These are phyloP conservation scores for Talaromyces ruber DNA, from an alignment of 495 filamentous ascomycete genomes.

Conservation along the genomic window DNA sequence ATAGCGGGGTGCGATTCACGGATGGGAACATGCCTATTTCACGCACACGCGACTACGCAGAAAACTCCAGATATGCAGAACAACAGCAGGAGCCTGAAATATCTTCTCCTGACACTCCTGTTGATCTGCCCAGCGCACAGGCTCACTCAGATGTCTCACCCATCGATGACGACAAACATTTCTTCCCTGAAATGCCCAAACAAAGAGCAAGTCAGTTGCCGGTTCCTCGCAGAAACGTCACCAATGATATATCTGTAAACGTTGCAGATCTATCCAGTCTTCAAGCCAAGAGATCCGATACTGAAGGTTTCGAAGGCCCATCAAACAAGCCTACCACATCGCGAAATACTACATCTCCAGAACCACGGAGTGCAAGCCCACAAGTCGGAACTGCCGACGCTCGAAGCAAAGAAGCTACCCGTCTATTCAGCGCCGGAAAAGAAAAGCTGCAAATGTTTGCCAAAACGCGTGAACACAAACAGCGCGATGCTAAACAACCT, in stretches of 20 bases:
- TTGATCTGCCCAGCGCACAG: conserved; percentile 7
- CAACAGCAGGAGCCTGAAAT: conserved; percentile 18
- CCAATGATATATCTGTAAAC: neutral
- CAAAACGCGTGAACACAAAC: conserved; percentile 20
- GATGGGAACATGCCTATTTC: neutral
- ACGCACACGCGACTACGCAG: neutral
- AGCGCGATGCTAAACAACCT: conserved; percentile 1
- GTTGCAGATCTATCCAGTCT: neutral
- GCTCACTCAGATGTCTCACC: conserved; percentile 35
- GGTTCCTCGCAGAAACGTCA: conserved; percentile 1
- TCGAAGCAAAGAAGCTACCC: neutral
- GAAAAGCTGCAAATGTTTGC: conserved; percentile 8
- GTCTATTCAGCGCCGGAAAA: neutral
- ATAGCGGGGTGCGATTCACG: conserved; percentile 14
- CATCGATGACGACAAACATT: conserved; percentile 23
- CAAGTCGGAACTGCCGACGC: neutral
- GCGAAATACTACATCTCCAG: neutral
- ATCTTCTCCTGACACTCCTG: conserved; percentile 39
- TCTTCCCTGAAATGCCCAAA: conserved; percentile 6
- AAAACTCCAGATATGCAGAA: conserved; percentile 1
- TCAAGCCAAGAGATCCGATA: neutral
- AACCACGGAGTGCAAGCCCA: neutral
- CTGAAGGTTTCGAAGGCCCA: neutral
- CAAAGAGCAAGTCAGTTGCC: conserved; percentile 7
- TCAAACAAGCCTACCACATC: neutral